Percentiles rank a stretch among this genome's conserved stretches.
phyloP scores from a whole-genome alignment of 2,329 filamentous ascomycete species.

The Talaromyces sp. region DNA sequence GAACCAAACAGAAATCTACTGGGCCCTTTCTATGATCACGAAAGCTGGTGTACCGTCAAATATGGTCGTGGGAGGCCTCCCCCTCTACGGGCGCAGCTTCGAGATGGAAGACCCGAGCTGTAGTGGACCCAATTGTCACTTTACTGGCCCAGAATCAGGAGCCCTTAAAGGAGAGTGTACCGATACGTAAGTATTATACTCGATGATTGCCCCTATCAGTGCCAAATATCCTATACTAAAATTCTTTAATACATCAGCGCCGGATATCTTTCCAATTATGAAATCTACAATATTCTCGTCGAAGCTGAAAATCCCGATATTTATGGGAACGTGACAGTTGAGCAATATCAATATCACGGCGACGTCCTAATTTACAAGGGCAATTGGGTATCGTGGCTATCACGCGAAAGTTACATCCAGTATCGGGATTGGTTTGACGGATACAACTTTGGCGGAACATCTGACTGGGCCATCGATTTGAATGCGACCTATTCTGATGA shows the following conservation, averaged over 20 bases:
- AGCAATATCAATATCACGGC: not conserved
- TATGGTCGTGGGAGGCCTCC: slow-evolving; percentile 30
- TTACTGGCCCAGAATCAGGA: not conserved
- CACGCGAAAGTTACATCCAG: not conserved
- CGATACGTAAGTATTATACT: too few species aligned
- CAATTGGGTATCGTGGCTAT: not conserved
- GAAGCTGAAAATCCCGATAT: too few species aligned
- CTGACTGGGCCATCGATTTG: not conserved
- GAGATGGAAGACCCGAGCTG: slow-evolving; percentile 37
- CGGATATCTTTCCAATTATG: too few species aligned
- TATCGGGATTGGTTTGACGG: not conserved
- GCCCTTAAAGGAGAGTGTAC: not conserved
- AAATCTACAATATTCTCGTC: too few species aligned
- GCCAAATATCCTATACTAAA: too few species aligned
- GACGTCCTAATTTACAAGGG: not conserved
- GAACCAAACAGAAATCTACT: slow-evolving; percentile 4
- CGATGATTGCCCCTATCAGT: too few species aligned
- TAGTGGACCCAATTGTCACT: slow-evolving; percentile 31
- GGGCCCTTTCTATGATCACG: slow-evolving; percentile 35
- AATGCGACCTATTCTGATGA: not conserved
- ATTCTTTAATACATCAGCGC: too few species aligned
- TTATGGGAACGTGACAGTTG: not conserved
- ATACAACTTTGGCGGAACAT: not conserved
- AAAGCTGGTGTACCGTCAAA: slow-evolving; percentile 42
- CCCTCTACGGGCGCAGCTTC: slow-evolving; percentile 42